These are phyloP conservation scores for Simmondsia chinensis DNA, from an alignment of 148 eudicot species.

Conservation along the genomic window DNA sequence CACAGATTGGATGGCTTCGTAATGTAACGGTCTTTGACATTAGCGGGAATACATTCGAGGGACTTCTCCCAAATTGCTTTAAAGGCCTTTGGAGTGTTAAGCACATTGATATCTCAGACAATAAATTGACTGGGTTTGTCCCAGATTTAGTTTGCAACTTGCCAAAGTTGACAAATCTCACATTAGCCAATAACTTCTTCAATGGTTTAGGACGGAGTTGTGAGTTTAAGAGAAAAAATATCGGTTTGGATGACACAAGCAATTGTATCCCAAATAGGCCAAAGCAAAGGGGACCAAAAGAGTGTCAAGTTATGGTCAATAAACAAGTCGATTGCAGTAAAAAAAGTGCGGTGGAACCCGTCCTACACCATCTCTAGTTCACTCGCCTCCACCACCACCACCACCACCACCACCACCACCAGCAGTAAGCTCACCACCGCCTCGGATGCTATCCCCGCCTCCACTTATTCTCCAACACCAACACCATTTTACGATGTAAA, in stretches of 20 bases:
- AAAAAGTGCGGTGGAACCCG: not conserved
- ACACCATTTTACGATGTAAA: not conserved
- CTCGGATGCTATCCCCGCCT: not conserved
- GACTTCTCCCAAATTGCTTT: slow-evolving; percentile 4
- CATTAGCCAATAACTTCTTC: slow-evolving; percentile 12
- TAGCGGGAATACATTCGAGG: slow-evolving; percentile 6
- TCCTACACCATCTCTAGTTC: slow-evolving; percentile 1
- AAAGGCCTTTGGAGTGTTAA: slow-evolving; percentile 1
- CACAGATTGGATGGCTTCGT: slow-evolving; percentile 7
- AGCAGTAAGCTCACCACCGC: slow-evolving; percentile 1
- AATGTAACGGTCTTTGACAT: slow-evolving; percentile 6
- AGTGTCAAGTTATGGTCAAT: slow-evolving; percentile 4
- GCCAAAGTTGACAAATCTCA: slow-evolving; percentile 11
- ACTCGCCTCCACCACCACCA: not conserved
- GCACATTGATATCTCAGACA: slow-evolving; percentile 6
- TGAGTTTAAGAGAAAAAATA: slow-evolving; percentile 1
- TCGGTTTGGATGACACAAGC: slow-evolving; percentile 5
- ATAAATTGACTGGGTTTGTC: not conserved
- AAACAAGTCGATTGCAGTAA: slow-evolving; percentile 15
- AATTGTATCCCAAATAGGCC: slow-evolving; percentile 14
- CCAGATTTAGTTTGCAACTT: slow-evolving; percentile 2
- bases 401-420: slow-evolving; percentile 1
- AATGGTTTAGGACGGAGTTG: slow-evolving; percentile 7
- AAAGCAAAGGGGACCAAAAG: slow-evolving; percentile 4
- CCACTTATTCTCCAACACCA: not conserved